phyloP scores from a whole-genome alignment of 1,284 basidiomycete genomes.

The Phlebopus sp. region DNA sequence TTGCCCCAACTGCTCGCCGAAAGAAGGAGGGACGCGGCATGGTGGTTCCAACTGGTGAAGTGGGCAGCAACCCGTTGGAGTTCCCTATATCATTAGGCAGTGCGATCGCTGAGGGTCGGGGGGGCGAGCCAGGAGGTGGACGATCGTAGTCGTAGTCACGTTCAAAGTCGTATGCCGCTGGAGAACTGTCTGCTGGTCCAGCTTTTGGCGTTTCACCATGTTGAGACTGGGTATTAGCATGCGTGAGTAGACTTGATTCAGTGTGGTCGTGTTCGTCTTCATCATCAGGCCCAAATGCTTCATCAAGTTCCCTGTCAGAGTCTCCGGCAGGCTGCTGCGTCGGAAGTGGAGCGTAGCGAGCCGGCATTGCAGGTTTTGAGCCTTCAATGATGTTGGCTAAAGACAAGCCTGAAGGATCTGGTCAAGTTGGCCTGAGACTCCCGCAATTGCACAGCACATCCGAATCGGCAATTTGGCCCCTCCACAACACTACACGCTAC shows the following conservation, averaged over 20 bases:
- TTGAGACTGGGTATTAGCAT: constrained; percentile 8
- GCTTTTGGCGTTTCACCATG: constrained; percentile 7
- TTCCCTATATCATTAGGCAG: constrained; percentile 74
- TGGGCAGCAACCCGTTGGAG: constrained; percentile 74
- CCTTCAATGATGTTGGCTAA: too few species aligned
- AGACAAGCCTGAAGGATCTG: too few species aligned
- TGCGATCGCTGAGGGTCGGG: constrained; percentile 55
- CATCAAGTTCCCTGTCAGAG: constrained; percentile 61
- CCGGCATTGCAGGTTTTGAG: constrained; percentile 33
- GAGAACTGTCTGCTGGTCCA: constrained; percentile 9
- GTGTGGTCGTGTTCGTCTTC: constrained; percentile 50
- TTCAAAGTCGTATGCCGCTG: constrained; percentile 76
- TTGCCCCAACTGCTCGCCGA: constrained; percentile 58
- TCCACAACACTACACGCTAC: too few species aligned
- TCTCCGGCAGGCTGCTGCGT: constrained; percentile 45
- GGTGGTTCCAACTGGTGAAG: constrained; percentile 41
- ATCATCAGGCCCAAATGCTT: constrained; percentile 58
- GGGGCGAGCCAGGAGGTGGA: constrained; percentile 82
- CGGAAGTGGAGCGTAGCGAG: constrained; percentile 51
- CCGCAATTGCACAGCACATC: too few species aligned
- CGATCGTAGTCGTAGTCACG: constrained; percentile 70
- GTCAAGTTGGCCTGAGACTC: too few species aligned
- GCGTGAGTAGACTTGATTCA: constrained; percentile 32
- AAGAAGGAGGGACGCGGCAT: constrained; percentile 52
- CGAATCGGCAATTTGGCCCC: too few species aligned